A percentile compares a stretch with the other conserved stretches of the same genome.
These are phyloP conservation scores for Tubosaeta brunneosetosa DNA, from an alignment of 768 basidiomycete genomes.

Conservation along the genomic window DNA sequence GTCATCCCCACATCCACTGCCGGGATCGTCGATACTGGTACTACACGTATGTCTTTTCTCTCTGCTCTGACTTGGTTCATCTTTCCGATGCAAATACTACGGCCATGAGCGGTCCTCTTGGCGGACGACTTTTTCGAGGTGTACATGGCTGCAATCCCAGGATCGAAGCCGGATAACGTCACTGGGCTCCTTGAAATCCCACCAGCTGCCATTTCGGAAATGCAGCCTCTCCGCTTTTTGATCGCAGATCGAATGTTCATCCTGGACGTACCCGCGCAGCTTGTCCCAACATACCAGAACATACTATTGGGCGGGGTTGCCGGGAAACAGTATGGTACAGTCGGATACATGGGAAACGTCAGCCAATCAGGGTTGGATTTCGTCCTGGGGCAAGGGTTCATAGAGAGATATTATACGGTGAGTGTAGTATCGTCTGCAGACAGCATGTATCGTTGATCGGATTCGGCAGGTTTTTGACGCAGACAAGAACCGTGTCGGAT, in stretches of 20 bases:
- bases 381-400: conserved; percentile 15
- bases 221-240: conserved; percentile 11
- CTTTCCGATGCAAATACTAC: neutral
- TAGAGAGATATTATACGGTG: conserved; percentile 15
- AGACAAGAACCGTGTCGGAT: conserved; percentile 9
- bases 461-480: conserved; percentile 12
- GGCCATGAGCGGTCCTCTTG: conserved; percentile 11
- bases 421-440: neutral
- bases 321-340: conserved; percentile 9
- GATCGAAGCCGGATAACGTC: neutral
- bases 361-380: conserved; percentile 13
- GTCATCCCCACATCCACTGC: conserved; percentile 14
- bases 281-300: conserved; percentile 11
- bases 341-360: neutral
- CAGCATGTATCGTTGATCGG: neutral
- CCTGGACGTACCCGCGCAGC: conserved; percentile 14
- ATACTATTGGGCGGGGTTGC: conserved; percentile 3
- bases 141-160: conserved; percentile 15
- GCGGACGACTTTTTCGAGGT: conserved; percentile 9
- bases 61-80: neutral
- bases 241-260: conserved; percentile 2
- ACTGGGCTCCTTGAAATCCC: conserved; percentile 15
- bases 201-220: conserved; percentile 2
- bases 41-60: conserved; percentile 12
- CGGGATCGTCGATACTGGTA: conserved; percentile 27